Percentiles rank a stretch among this genome's conserved stretches.
These are phyloP conservation scores for Aquanectria penicillioides DNA, from an alignment of 2,329 filamentous ascomycete genomes.

Conservation along the genomic window DNA sequence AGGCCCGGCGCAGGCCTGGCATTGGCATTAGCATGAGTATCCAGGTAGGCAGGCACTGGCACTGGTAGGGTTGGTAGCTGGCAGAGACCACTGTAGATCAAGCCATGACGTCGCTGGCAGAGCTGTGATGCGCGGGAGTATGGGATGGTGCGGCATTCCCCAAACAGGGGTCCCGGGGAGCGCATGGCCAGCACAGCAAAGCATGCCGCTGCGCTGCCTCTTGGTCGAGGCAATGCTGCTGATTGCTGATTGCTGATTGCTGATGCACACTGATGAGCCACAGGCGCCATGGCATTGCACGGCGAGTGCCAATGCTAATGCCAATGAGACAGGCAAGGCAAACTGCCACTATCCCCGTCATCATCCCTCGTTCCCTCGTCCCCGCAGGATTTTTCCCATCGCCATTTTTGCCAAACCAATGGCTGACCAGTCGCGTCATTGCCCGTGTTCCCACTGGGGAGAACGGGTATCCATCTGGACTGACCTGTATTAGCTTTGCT, in stretches of 20 bases:
- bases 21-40: too few species aligned
- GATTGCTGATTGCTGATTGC: too few species aligned
- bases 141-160: conserved; percentile 9
- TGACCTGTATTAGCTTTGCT: conserved; percentile 11
- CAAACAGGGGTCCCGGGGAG: conserved; percentile 10
- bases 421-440: conserved; percentile 20
- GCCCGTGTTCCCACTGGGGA: conserved; percentile 14
- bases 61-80: background rate
- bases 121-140: background rate
- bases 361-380: conserved; percentile 7
- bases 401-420: conserved; percentile 15
- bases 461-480: conserved; percentile 8
- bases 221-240: conserved; percentile 10
- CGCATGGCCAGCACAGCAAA: conserved; percentile 26
- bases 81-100: conserved; percentile 15
- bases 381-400: conserved; percentile 16
- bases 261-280: conserved; percentile 6
- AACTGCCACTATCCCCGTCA: conserved; percentile 21
- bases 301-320: conserved; percentile 15
- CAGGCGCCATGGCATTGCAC: background rate
- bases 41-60: too few species aligned
- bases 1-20: background rate
- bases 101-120: conserved; percentile 29
- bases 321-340: conserved; percentile 9
- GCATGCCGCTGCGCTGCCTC: conserved; percentile 4